Base-by-base conservation (phyloP, 257 asterid genomes). In the Handroanthus guayacan region DNA sequence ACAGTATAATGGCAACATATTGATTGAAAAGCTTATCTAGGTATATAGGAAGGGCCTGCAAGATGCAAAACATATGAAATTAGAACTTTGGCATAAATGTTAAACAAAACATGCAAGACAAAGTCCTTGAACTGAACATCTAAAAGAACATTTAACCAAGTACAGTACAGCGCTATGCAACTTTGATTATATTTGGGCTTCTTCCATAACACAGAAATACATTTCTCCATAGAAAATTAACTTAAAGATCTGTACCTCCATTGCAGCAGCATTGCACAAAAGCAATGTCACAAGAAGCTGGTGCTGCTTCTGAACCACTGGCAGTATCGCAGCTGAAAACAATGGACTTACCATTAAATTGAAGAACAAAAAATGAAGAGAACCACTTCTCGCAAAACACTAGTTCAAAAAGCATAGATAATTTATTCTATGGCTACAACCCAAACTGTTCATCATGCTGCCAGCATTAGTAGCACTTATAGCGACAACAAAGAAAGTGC, bases 231-330 rank as follows among this genome's bases (percentile, higher is more conserved):
- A 62, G 16, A 57, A 25, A 41, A 57, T 44, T 67, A 31, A 17
- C 31, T 64, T 55, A 71, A 39, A 13, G 62, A 38, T 37, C 39
- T 7, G 55, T 82, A 94, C 98, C 98, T 94, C 98, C 98, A 94
- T 94, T 17, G 98, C 14, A 78, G 87, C 96, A 81, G 98, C 97
- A 77, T 94, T 94, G 75, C 97, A 94, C 56, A 94, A 84, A 73
- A 94, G 97, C 84, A 94, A 83, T 12, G 98, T 94, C 78, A 94
- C 98, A 56, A 94, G 98, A 84, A 94, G 97, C 88, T 92, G 98
- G 78, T 94, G 98, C 84, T 94, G 98, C 88, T 94, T 94, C 91
- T 92, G 89, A 78, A 94, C 97, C 82, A 94, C 98, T 16, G 98
- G 97, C 79, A 94, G 80, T 78, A 94, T 94, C 10, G 84, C 76